Evolutionary conservation across 2,329 filamentous ascomycete genomes (phyloP).

Genomic region (Alternaria dauci): DNA sequence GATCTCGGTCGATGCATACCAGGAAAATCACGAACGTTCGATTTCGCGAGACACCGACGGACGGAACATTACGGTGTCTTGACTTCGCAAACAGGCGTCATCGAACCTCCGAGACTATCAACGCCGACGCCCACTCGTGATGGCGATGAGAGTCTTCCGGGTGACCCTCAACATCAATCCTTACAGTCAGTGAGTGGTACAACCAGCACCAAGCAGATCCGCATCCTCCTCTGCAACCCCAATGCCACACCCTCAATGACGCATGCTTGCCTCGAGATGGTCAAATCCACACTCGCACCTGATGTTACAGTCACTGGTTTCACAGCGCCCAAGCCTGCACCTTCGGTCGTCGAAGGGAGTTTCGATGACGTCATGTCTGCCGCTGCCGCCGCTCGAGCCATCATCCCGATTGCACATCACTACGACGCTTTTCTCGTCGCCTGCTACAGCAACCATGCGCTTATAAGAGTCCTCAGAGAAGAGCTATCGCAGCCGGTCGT

Average conservation of each 20-base stretch:
- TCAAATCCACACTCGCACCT: conserved; percentile 19
- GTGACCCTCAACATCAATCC: accelerated
- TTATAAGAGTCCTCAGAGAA: conserved; percentile 58
- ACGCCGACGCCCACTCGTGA: accelerated
- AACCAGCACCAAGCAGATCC: background rate
- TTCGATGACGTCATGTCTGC: conserved; percentile 62
- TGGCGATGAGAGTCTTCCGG: accelerated
- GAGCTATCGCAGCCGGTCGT: conserved; percentile 56
- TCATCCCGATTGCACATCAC: conserved; percentile 52
- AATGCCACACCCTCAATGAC: background rate
- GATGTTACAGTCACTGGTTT: conserved; percentile 60
- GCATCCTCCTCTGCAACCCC: conserved; percentile 5
- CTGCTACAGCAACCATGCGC: conserved; percentile 59
- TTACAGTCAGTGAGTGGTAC: background rate
- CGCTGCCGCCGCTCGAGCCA: conserved; percentile 57
- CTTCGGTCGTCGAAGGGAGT: conserved; percentile 61
- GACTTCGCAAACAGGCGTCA: background rate
- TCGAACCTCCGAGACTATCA: background rate
- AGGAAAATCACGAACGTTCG: conserved; percentile 37
- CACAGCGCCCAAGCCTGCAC: conserved; percentile 59
- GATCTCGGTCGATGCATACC: conserved; percentile 57
- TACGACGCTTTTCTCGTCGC: conserved; percentile 61
- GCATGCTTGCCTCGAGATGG: background rate
- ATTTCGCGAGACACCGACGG: background rate
- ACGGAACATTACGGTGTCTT: background rate